These are phyloP conservation scores for Zymoseptoria pseudotritici DNA, from an alignment of 2,329 filamentous ascomycete genomes.

Conservation along the genomic window DNA sequence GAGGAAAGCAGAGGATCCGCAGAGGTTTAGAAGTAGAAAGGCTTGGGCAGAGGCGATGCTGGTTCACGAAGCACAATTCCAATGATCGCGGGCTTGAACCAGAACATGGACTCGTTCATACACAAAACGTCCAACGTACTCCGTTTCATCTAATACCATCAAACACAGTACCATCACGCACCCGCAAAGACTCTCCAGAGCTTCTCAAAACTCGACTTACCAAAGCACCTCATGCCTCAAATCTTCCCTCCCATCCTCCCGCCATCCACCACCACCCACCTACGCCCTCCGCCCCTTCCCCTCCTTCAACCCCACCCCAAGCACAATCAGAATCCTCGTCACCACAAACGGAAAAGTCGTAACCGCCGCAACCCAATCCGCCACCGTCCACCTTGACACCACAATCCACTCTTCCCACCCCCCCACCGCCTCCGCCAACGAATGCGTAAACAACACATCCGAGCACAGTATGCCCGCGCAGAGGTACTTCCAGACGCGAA, in stretches of 20 bases:
- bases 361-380: constrained; percentile 23
- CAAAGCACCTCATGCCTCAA: neutral
- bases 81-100: no score
- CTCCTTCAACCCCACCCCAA: constrained; percentile 16
- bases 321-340: constrained; percentile 20
- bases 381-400: constrained; percentile 18
- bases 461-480: constrained; percentile 23
- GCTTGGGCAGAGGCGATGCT: no score
- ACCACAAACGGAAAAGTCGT: constrained; percentile 26
- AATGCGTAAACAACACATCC: constrained; percentile 21
- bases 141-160: no score
- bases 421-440: constrained; percentile 23
- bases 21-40: no score
- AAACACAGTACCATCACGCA: no score
- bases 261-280: neutral
- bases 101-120: no score
- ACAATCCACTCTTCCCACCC: constrained; percentile 20
- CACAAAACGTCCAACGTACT: no score
- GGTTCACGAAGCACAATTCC: no score
- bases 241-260: neutral
- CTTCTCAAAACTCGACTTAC: neutral
- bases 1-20: no score
- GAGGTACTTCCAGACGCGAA: constrained; percentile 23
- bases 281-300: neutral
- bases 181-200: no score